Evolutionary conservation across 306 rosid genomes (phyloP).

Genomic region (Fragaria vesca): DNA sequence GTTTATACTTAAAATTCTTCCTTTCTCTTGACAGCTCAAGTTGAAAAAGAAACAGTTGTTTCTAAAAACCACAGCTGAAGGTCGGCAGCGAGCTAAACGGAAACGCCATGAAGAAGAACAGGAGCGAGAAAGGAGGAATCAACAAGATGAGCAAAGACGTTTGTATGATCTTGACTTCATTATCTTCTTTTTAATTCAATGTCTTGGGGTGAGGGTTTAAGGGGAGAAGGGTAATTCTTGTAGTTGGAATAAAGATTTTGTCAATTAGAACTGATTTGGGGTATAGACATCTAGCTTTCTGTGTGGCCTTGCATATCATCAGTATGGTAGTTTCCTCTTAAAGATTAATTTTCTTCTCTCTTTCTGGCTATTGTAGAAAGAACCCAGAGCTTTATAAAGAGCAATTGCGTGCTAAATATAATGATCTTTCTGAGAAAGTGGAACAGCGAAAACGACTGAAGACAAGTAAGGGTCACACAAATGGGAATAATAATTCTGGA

Average conservation of each 20-base stretch:
- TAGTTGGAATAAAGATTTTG: not conserved
- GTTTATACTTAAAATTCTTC: not conserved
- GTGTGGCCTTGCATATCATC: conserved; percentile 5
- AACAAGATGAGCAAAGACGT: conserved; percentile 76
- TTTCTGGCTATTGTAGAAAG: conserved; percentile 46
- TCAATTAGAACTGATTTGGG: conserved; percentile 8
- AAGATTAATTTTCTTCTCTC: conserved; percentile 12
- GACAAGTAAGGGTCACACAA: conserved; percentile 57
- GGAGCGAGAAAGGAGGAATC: conserved; percentile 73
- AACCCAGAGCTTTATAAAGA: conserved; percentile 86
- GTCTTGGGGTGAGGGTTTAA: conserved; percentile 1
- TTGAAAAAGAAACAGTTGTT: conserved; percentile 82
- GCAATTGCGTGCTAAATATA: conserved; percentile 68
- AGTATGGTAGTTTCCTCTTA: conserved; percentile 23
- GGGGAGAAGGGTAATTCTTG: conserved; percentile 3
- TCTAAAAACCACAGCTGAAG: conserved; percentile 90
- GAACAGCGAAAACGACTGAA: conserved; percentile 69
- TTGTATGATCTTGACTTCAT: conserved; percentile 43
- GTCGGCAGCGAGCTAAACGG: conserved; percentile 79
- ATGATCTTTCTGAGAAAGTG: conserved; percentile 70
- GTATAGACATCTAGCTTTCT: not conserved
- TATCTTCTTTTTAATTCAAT: not conserved
- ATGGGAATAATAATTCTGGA: conserved; percentile 63
- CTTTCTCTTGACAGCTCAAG: conserved; percentile 53
- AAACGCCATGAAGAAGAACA: conserved; percentile 77